phyloP scores from a whole-genome alignment of 768 basidiomycete species.

The Roridomyces roridus region DNA sequence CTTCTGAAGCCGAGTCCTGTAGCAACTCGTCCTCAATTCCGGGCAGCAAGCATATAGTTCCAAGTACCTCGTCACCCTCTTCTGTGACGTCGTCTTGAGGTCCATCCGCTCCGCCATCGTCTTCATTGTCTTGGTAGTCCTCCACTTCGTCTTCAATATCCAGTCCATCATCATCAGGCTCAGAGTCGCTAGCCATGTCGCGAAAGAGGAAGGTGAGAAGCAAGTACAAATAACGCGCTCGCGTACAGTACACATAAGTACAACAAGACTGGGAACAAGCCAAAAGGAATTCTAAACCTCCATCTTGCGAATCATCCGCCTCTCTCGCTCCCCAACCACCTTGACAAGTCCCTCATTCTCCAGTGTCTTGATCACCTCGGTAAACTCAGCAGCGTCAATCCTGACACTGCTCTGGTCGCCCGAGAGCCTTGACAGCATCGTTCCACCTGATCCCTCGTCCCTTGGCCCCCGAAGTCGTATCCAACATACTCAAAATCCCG shows the following conservation, averaged over 20 bases:
- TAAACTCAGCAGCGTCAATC: constrained; percentile 82
- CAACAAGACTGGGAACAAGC: constrained; percentile 4
- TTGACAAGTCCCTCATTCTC: constrained; percentile 89
- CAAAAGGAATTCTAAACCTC: constrained; percentile 42
- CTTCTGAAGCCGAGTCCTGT: constrained; percentile 66
- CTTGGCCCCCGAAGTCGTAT: constrained; percentile 54
- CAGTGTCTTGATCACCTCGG: constrained; percentile 74
- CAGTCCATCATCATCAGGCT: constrained; percentile 64
- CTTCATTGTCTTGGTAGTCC: constrained; percentile 54
- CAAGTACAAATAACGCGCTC: background rate
- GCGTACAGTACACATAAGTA: constrained; percentile 1
- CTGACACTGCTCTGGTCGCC: constrained; percentile 85
- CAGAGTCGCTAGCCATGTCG: constrained; percentile 65
- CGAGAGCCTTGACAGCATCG: constrained; percentile 80
- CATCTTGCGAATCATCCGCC: constrained; percentile 76
- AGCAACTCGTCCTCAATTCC: constrained; percentile 1
- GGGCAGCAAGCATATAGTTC: constrained; percentile 33
- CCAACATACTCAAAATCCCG: constrained; percentile 75
- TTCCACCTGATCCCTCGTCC: constrained; percentile 77
- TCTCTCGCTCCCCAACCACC: constrained; percentile 87
- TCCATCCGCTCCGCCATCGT: constrained; percentile 49
- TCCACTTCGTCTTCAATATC: constrained; percentile 64
- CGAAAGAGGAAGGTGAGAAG: background rate
- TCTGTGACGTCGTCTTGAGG: constrained; percentile 67
- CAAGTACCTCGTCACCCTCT: constrained; percentile 68